phyloP scores from a whole-genome alignment of 2,329 filamentous ascomycete species.

The Knoxdaviesia proteae region DNA sequence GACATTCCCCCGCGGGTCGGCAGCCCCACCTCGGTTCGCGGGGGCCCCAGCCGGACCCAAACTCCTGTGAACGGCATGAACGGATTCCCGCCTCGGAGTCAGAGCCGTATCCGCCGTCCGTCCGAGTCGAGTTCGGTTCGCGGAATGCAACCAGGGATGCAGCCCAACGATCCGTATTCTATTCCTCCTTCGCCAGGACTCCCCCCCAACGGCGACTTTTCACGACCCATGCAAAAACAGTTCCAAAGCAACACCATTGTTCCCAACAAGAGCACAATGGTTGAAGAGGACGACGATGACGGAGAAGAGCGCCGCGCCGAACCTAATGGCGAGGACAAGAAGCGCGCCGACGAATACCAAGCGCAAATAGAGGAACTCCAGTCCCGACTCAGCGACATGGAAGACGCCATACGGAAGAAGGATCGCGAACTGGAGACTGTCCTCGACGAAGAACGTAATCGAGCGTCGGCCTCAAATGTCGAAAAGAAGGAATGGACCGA shows the following conservation, averaged over 20 bases:
- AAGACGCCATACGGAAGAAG: constrained; percentile 47
- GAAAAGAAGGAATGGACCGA: constrained; percentile 56
- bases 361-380: constrained; percentile 54
- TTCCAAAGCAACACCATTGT: constrained; percentile 93
- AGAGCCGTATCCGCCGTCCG: constrained; percentile 31
- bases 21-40: constrained; percentile 45
- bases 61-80: constrained; percentile 38
- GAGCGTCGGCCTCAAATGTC: constrained; percentile 25
- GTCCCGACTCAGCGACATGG: constrained; percentile 51
- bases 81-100: constrained; percentile 24
- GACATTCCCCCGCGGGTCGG: constrained; percentile 47
- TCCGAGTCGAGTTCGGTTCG: constrained; percentile 43
- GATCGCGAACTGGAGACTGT: constrained; percentile 46
- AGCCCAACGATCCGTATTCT: constrained; percentile 17
- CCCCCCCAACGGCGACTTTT: constrained; percentile 38
- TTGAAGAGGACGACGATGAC: constrained; percentile 77
- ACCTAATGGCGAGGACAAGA: constrained; percentile 34
- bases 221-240: constrained; percentile 65
- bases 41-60: constrained; percentile 34
- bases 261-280: constrained; percentile 92
- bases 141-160: constrained; percentile 11
- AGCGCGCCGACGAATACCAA: constrained; percentile 60
- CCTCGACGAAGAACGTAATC: constrained; percentile 36
- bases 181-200: constrained; percentile 39
- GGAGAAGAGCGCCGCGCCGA: constrained; percentile 5